Base-by-base conservation (phyloP, 441 rosid genomes). In the Gossypium laxum region DNA sequence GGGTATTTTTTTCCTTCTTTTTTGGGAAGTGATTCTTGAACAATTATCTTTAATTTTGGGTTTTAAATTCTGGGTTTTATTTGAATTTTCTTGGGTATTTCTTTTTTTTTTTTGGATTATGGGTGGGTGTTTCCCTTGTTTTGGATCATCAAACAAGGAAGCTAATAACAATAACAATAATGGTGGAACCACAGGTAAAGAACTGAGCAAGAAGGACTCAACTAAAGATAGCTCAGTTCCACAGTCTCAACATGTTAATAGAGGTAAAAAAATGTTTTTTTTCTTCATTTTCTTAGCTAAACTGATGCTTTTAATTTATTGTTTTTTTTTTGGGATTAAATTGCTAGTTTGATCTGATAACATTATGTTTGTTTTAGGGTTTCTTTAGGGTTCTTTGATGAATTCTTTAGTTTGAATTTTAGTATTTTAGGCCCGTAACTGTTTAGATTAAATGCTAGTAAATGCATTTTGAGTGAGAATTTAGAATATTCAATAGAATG, bases 111-210 rank as follows among this genome's bases (percentile, higher is more conserved):
- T 28, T 28, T 28, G 78, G 63, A 22, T 73, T 80, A 93, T 93
- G 98, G 96, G 91, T 87, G 92, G 95, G 87, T 93, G 98, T 78
- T 88, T 90, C 69, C 92, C 97, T 75, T 93, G 98, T 86, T 91
- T 93, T 81, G 90, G 92, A 85, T 93, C 98, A 86, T 86, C 98
- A 69, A 81, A 75, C 83, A 86, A 85, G 78, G 93, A 85, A 50
- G 78, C 77, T 30, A 30, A 30, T 30, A 30, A 30, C 34, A 63
- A 72, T 18, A 52, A 18, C 8, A 52, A 74, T 74, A 76, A 78
- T 62, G 76, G 56, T 47, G 79, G 58, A 43, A 61, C 64, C 17
- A 73, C 59, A 22, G 78, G 87, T 5, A 88, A 93, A 82, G 97
- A 88, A 81, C 83, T 83, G 72, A 82, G 64, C 76, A 85, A 85